These are phyloP conservation scores for Didymella keratinophila DNA, from an alignment of 2,329 filamentous ascomycete species.

Conservation along the genomic window DNA sequence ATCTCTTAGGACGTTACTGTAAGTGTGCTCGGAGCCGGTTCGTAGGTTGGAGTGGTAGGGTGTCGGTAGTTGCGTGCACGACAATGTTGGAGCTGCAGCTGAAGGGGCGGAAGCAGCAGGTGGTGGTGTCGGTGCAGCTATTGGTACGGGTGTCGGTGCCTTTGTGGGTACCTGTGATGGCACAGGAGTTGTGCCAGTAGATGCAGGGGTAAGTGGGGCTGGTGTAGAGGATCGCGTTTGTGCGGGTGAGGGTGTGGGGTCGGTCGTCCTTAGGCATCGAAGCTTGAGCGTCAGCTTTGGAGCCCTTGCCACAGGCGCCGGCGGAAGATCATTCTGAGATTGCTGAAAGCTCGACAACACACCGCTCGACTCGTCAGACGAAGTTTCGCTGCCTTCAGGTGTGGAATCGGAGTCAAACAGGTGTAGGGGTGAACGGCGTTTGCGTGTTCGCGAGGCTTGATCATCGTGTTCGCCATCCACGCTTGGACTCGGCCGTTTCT, in stretches of 20 bases:
- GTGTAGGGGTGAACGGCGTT: conserved; percentile 59
- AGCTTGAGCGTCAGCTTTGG: conserved; percentile 45
- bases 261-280: conserved; percentile 40
- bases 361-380: conserved; percentile 46
- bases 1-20: conserved; percentile 11
- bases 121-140: neutral
- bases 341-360: conserved; percentile 38
- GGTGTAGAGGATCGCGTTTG: conserved; percentile 32
- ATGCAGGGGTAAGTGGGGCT: conserved; percentile 18
- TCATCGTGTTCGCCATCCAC: conserved; percentile 62
- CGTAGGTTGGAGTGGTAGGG: conserved; percentile 16
- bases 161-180: conserved; percentile 7
- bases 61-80: conserved; percentile 13
- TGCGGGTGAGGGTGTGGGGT: conserved; percentile 28
- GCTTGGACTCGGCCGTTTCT: conserved; percentile 60
- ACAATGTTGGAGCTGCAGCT: conserved; percentile 2
- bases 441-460: conserved; percentile 58
- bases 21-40: conserved; percentile 3
- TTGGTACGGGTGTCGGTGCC: conserved; percentile 3
- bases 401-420: conserved; percentile 54
- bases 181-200: conserved; percentile 21
- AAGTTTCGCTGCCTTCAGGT: conserved; percentile 46
- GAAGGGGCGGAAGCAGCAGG: neutral
- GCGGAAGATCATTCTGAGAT: conserved; percentile 32
- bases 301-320: conserved; percentile 30